Base-by-base conservation (phyloP, 345 rosid genomes). In the Luvunga scandens region DNA sequence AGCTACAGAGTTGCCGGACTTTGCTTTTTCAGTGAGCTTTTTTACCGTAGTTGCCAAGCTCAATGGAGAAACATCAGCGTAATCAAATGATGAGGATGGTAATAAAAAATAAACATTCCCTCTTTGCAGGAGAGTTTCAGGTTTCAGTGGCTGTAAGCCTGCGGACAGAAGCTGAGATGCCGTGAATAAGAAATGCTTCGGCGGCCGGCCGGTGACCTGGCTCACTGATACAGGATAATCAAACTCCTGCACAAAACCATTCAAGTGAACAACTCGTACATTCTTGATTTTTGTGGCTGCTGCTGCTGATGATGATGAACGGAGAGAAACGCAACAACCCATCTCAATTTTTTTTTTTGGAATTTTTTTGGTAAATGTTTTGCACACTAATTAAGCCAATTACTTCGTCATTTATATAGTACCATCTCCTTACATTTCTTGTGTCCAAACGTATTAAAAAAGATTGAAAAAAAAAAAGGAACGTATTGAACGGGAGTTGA, bases 71-170 rank as follows among this genome's bases (percentile, higher is more conserved):
- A 76, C 36, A 18, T 88, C 81, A 7, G 79, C 33, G 7, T 18
- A 6, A 25, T 85, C 71, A 21, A 88, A 77, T 7, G 88, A 74
- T 0, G 89, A 81, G 78, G 27, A 30, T 2, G 91, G 92, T 6
- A 89, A 84, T 68, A 86, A 71, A 75, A 89, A 82, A 56, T 89
- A 89, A 60, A 86, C 38, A 5, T 73, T 83, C 36, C 90, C 91
- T 1, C 76, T 86, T 71, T 87, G 75, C 4, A 86, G 86, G 21
- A 57, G 71, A 6, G 61, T 34, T 3, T 82, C 81, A 0, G 79
- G 80, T 25, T 79, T 69, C 39, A 89, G 31, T 0, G 88, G 89
- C 73, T 75, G 81, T 2, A 78, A 19, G 22, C 72, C 78, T 0
- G 45, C 28, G 5, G 81, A 73, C 57, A 87, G 78, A 79, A 89